Percentiles rank a stretch among this genome's conserved stretches.
phyloP scores from a whole-genome alignment of 441 rosid species.

The Pelargonium myrrhifolium region DNA sequence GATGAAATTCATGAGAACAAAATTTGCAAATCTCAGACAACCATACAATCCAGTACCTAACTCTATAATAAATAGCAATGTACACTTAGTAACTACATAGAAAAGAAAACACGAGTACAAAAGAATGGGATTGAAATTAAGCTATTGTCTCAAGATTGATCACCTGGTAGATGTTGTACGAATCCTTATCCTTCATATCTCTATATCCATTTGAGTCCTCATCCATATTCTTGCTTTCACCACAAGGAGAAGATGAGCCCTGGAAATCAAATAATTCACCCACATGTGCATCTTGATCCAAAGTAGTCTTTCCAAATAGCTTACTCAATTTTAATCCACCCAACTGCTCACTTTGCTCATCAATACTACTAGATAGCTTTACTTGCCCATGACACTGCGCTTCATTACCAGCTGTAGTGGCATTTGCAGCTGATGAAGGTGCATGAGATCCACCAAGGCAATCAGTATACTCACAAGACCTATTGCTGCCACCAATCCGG shows the following conservation, averaged over 20 bases:
- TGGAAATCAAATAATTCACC: slow-evolving; percentile 32
- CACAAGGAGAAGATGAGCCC: slow-evolving; percentile 36
- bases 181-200: slow-evolving; percentile 47
- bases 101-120: not conserved
- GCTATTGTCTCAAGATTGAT: slow-evolving; percentile 14
- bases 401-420: slow-evolving; percentile 26
- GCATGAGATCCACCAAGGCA: slow-evolving; percentile 22
- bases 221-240: slow-evolving; percentile 33
- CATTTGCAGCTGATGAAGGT: slow-evolving; percentile 21
- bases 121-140: not conserved
- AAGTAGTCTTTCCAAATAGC: slow-evolving; percentile 28
- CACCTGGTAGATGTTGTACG: slow-evolving; percentile 90
- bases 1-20: not conserved
- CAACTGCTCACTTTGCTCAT: slow-evolving; percentile 25
- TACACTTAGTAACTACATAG: not conserved
- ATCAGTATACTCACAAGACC: slow-evolving; percentile 21
- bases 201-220: slow-evolving; percentile 27
- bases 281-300: slow-evolving; percentile 32
- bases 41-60: not conserved
- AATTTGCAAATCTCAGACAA: not conserved
- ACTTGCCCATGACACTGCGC: slow-evolving; percentile 19
- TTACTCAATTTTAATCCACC: slow-evolving; percentile 23
- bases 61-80: too few relatives aligned
- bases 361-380: slow-evolving; percentile 21
- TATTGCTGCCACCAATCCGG: slow-evolving; percentile 24